Base-by-base conservation (phyloP, 1,284 basidiomycete genomes). In the Ceratobasidium sp. region DNA sequence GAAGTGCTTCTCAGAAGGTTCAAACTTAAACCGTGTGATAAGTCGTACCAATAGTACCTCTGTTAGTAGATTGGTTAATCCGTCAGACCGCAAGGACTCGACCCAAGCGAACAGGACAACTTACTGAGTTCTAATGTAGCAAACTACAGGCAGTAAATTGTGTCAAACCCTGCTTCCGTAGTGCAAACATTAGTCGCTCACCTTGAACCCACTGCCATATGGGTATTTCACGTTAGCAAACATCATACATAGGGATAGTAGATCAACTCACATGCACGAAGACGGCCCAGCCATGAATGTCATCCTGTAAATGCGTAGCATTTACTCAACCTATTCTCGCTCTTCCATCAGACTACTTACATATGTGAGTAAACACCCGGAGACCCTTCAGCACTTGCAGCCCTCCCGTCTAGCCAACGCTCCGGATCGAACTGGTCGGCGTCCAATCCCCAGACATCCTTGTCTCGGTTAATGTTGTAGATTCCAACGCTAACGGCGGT, bases 251-350 rank as follows among this genome's bases (percentile, higher is more conserved):
- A n/a, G 20, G 26, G 20, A 9, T n/a, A 10, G 54, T 6, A 7
- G 54, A n/a, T 56, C 26, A 4, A 71, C 54, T 61, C n/a, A 59
- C 38, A 71, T 59, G 69, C 69, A 70, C 50, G 68, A 46, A 28
- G 48, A 20, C 3, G 68, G 68, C 4, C 69, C 69, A 13, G 54
- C 54, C 40, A 42, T 42, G 44, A 71, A 71, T 17, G 54, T 59
- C 54, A 71, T 71, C 54, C 69, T 71, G 40, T 15, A 69, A n/a
- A 23, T 10, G 9, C 17, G 20, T n/a, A n/a, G n/a, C n/a, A n/a
- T n/a, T n/a, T n/a, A n/a, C n/a, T n/a, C n/a, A n/a, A n/a, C n/a
- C n/a, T n/a, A n/a, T n/a, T n/a, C n/a, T n/a, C n/a, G n/a, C n/a
- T n/a, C n/a, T n/a, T n/a, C n/a, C n/a, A n/a, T n/a, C n/a, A n/a